Conservation (phyloP, 345 rosid genomes). For the Rhizophora apiculata region DNA sequence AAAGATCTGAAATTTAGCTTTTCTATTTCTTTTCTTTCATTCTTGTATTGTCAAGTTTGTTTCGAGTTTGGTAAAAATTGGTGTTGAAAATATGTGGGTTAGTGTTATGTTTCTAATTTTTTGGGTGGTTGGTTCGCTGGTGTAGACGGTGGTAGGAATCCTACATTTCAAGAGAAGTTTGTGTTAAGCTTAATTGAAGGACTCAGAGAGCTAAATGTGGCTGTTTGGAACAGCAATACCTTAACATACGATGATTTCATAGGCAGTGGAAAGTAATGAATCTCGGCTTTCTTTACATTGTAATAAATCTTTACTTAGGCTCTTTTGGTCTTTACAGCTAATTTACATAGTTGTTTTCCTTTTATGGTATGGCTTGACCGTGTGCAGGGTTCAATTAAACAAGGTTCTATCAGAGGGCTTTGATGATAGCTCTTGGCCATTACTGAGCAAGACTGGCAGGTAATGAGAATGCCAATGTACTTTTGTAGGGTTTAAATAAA, state of each 20-base stretch:
- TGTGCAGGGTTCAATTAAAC: slow-evolving; percentile 61
- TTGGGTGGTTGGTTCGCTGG: background rate
- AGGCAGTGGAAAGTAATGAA: slow-evolving; percentile 76
- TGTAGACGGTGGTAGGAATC: slow-evolving; percentile 79
- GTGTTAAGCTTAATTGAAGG: slow-evolving; percentile 74
- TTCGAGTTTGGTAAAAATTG: background rate
- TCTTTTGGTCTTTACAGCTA: slow-evolving; percentile 14
- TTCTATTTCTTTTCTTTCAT: background rate
- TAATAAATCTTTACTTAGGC: background rate
- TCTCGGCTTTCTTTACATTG: background rate
- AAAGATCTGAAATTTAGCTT: background rate
- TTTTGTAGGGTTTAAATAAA: too few relatives aligned
- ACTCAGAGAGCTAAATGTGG: slow-evolving; percentile 55
- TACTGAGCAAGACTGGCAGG: slow-evolving; percentile 84
- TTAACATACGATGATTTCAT: slow-evolving; percentile 67
- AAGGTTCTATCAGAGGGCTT: slow-evolving; percentile 77
- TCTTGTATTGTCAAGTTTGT: background rate
- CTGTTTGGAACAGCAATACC: slow-evolving; percentile 70
- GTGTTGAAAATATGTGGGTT: background rate
- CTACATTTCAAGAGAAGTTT: slow-evolving; percentile 89
- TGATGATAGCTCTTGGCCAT: slow-evolving; percentile 74
- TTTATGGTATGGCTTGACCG: background rate
- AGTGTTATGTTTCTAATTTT: background rate
- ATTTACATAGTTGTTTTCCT: background rate
- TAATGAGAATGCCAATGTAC: slow-evolving; percentile 13